Evolutionary conservation across 2,329 filamentous ascomycete genomes (phyloP), one percentile per base, ranked within the genome.

Genomic region (Fusarium pseudocircinatum): DNA sequence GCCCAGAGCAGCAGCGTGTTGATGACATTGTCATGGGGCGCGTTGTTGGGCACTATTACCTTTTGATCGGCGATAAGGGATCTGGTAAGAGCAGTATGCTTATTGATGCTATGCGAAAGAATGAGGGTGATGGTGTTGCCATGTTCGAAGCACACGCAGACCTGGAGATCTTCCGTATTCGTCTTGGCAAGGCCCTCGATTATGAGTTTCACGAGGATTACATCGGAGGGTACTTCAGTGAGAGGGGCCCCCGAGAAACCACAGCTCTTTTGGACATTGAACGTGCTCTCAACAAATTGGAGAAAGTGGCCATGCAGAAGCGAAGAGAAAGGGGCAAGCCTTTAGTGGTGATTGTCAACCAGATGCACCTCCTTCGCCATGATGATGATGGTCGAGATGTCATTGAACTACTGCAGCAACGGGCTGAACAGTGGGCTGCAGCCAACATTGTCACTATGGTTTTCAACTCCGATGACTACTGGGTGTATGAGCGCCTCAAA

Each of bases 181-280:
- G 96, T 9, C 88, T 99, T 7, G 96, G 96, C 32, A 98, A 97
- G 80, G 94, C 95, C 4, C 87, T 99, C 44, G 95, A 99, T 81
- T 99, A 95, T 81, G 96, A 99, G 80, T 99, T 93, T 78, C 94
- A 98, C 79, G 96, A 98, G 84, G 96, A 99, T 84, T 98, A 97
- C 79, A 98, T 99, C 70, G 96, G 96, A 49, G 94, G 94, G 11
- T 93, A 99, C 68, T 99, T 99, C 82, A 97, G 94, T 67, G 97
- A 99, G 78, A 91, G 93, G 36, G 96, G 96, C 0, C 96, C 96
- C 0, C 90, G 96, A 47, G 96, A 99, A 78, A 95, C 94, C 7
- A 97, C 94, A 0, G 95, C 96, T 9, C 85, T 99, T 39, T 87
- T 99, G 4, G 96, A 99, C 80, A 98, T 99, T 71, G 96, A 99